Evolutionary conservation across 805 yeast genomes (phyloP), one percentile per base, ranked within the genome.

Genomic region (Ascoidea asiatica): DNA sequence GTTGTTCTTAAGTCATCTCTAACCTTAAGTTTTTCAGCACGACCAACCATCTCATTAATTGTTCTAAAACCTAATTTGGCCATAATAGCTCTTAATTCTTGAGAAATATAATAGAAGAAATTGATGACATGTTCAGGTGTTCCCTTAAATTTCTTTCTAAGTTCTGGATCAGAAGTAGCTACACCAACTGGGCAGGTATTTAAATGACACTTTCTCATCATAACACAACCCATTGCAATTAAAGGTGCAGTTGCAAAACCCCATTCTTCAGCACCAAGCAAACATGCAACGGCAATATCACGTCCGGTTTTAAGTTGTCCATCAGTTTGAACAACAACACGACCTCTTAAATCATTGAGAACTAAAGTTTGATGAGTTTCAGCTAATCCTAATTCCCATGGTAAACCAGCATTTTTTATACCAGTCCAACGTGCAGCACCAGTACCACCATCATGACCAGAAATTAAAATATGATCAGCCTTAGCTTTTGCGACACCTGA

Each of bases 371-470:
- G 98, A 61, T 90, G 98, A 19, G 97, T 83, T 69, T 90, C 98
- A 47, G 97, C 97, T 51, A 90, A 74, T 60, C 98, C 98, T 55
- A 90, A 75, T 65, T 90, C 98, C 98, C 98, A 90, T 42, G 98
- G 97, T 53, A 90, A 73, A 65, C 98, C 97, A 47, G 98, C 96
- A 61, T 89, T 81, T 63, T 89, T 89, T 61, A 90, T 88, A 61
- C 95, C 92, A 19, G 97, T 89, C 87, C 94, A 86, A 63, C 94
- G 78, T 48, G 96, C 90, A 48, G 98, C 98, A 79, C 98, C 98
- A 47, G 98, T 90, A 70, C 98, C 98, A 76, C 98, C 98, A 65
- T 90, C 97, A 59, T 94, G 97, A 57, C 97, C 97, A 48, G 96
- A 85, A 52, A 90, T 85, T 60, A 90, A 73, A 57, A 90, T 83